Base-by-base conservation (phyloP, 805 yeast species). In the Priceomyces castillae region DNA sequence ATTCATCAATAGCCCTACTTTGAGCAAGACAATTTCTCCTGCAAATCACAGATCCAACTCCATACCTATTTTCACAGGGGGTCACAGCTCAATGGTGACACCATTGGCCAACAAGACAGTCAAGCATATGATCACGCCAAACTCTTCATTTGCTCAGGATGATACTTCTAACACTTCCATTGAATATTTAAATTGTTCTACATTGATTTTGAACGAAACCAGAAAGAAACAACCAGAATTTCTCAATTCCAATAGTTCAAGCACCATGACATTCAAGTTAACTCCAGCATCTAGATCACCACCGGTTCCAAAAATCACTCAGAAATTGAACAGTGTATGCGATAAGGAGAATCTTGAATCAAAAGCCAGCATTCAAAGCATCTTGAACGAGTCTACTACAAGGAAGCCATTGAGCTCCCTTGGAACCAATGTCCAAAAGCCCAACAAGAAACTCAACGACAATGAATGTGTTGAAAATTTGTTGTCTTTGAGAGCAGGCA, bases 381-480 rank as follows among this genome's bases (percentile, higher is more conserved):
- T 56, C 39, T 50, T 55, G 43, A 56, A 57, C 28, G 45, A 44
- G 18, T 22, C 33, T 30, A 30, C 41, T 19, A 39, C 49, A 19
- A 59, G 69, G 47, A 53, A 51, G 41, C 65, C 68, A 20, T 57
- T 66, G 40, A 58, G 60, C 14, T 56, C 54, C 39, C 30, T 65
- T 17, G 49, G 41, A 39, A 12, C 50, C 2, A 37, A 19, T 26
- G 10, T 14, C 6, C 23, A 19, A 15, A 37, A 37, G 4, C 47
- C 47, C 33, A 39, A 16, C 10, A 44, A 47, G 37, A 42, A 41
- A 30, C 25, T 46, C 31, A 39, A 45, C 26, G 42, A 46, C 37
- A 51, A 44, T 30, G 72, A 67, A 45, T 65, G 71, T 33, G 71
- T 69, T 15, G 65, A 70, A 39, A 69, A 69, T 56, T 62, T 71